Base-by-base conservation (phyloP, 441 rosid species). In the Lepidium campestre region DNA sequence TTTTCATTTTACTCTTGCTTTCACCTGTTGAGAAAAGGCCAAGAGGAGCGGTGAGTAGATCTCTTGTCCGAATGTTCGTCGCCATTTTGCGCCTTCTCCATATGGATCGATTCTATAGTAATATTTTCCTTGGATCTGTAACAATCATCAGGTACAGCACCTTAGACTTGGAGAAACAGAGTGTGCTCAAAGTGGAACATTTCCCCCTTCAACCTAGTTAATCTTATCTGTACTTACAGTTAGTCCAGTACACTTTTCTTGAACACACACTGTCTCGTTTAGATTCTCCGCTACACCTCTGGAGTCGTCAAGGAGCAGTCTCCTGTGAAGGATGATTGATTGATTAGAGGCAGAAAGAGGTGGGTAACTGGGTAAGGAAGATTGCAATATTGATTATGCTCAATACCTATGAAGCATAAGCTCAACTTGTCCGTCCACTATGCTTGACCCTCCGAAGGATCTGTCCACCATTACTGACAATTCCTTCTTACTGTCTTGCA, bases 401-500 rank as follows among this genome's bases (percentile, higher is more conserved):
- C 27, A 65, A 29, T 76, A 94, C 99, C 99, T 86, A 59, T 95
- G 99, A 59, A 92, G 99, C 97, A 95, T 88, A 73, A 95, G 79
- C 82, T 91, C 99, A 68, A 95, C 74, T 79, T 91, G 88, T 65
- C 99, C 99, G 74, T 95, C 99, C 27, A 74, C 85, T 63, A 90
- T 25, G 81, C 97, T 90, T 15, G 98, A 85, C 69, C 98, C 99
- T 72, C 97, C 99, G 20, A 95, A 70, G 67, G 99, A 58, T 57
- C 97, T 85, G 75, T 95, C 99, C 62, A 92, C 95, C 83, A 95
- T 75, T 71, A 95, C 86, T 29, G 99, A 95, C 66, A 95, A 72
- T 68, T 95, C 99, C 66, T 75, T 88, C 62, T 69, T 47, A 57
- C 75, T 68, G 69, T 90, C 99, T 81, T 90, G 83, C 53, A 83